Evolutionary conservation across 2,329 filamentous ascomycete genomes (phyloP).

Genomic region (Phaeosphaeria sp.): DNA sequence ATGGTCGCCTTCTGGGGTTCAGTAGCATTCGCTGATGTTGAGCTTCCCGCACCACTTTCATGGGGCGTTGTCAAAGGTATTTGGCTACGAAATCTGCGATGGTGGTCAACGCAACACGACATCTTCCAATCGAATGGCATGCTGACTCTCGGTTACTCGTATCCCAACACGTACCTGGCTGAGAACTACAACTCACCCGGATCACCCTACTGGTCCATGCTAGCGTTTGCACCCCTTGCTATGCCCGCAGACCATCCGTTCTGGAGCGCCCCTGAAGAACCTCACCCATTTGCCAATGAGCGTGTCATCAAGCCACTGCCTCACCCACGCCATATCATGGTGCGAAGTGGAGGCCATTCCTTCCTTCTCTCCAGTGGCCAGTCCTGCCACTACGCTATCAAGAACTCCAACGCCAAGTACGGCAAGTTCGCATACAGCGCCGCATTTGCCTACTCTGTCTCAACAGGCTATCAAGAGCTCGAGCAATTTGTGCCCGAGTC

Average conservation of each 20-base stretch:
- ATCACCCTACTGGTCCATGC: constrained; percentile 76
- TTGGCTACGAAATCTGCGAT: constrained; percentile 74
- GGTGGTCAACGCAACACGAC: constrained; percentile 78
- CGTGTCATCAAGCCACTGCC: constrained; percentile 66
- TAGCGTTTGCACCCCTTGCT: constrained; percentile 76
- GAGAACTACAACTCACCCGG: constrained; percentile 86
- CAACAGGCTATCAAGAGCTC: constrained; percentile 75
- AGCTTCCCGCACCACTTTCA: constrained; percentile 72
- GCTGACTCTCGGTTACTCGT: constrained; percentile 76
- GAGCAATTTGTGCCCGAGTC: constrained; percentile 79
- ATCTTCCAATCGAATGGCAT: constrained; percentile 80
- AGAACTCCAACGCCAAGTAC: constrained; percentile 82
- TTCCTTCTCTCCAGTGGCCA: constrained; percentile 76
- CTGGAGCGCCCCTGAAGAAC: constrained; percentile 73
- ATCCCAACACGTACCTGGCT: constrained; percentile 81
- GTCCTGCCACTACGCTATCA: constrained; percentile 82
- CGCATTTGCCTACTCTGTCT: constrained; percentile 78
- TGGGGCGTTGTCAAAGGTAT: constrained; percentile 83
- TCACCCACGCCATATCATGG: constrained; percentile 76
- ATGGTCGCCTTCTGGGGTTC: constrained; percentile 87
- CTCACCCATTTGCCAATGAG: constrained; percentile 62
- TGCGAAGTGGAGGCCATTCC: constrained; percentile 74
- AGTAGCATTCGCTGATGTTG: constrained; percentile 75
- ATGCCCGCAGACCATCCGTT: constrained; percentile 74
- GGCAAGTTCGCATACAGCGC: constrained; percentile 80